These are phyloP conservation scores for Phaeosphaeria sp. DNA, from an alignment of 2,329 filamentous ascomycete genomes.

Conservation along the genomic window DNA sequence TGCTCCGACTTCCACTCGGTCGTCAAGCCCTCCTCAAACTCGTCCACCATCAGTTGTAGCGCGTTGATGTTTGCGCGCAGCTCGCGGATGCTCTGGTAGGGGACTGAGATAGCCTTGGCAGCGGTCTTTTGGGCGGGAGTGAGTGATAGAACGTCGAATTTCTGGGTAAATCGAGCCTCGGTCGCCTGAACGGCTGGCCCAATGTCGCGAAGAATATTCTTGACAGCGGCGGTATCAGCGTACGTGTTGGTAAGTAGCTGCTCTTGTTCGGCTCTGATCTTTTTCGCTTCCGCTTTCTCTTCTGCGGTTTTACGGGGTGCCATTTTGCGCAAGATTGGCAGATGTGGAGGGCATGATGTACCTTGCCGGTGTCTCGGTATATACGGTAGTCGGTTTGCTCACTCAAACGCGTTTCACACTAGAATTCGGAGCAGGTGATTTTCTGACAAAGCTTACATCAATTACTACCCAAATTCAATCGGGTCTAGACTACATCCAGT, in stretches of 20 bases:
- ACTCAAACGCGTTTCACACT: neutral
- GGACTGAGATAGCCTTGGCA: neutral
- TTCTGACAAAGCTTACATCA: neutral
- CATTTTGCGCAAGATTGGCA: neutral
- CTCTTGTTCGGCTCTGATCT: neutral
- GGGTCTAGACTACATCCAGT: neutral
- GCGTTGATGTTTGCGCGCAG: neutral
- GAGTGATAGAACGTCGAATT: neutral
- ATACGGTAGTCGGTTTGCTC: neutral
- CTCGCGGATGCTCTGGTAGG: neutral
- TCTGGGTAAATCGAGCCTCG: neutral
- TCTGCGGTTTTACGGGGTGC: neutral
- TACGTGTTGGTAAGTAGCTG: neutral
- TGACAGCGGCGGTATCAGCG: neutral
- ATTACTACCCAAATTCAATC: neutral
- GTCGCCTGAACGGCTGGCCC: neutral
- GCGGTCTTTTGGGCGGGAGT: neutral
- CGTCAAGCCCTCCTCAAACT: neutral
- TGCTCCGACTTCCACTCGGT: neutral
- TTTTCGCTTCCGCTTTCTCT: neutral
- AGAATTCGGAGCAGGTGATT: neutral
- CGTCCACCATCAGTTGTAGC: neutral
- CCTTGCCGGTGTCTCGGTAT: neutral
- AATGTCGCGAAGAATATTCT: neutral
- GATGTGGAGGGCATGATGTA: neutral